Conservation (phyloP, 495 filamentous ascomycete genomes). For the Rhizodiscina lignyota region DNA sequence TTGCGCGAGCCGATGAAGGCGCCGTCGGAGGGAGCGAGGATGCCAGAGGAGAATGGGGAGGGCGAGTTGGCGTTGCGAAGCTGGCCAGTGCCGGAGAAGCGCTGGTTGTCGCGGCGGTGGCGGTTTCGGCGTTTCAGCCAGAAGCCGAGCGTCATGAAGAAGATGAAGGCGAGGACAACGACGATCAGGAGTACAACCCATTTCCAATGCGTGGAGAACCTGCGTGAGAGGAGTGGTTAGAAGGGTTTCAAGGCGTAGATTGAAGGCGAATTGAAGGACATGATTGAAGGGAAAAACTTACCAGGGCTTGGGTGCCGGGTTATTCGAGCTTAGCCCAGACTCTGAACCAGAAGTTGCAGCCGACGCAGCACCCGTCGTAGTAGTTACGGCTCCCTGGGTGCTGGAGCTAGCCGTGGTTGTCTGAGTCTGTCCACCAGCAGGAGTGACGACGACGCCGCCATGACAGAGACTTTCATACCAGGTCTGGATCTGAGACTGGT, state of each 20-base stretch:
- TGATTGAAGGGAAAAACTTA: neutral
- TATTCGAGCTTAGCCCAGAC: neutral
- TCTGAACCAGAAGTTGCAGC: neutral
- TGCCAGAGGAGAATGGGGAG: no score
- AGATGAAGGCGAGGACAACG: neutral
- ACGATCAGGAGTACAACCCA: neutral
- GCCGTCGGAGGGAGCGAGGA: no score
- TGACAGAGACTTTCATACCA: neutral
- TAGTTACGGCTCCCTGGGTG: neutral
- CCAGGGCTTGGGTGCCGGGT: neutral
- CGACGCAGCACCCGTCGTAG: neutral
- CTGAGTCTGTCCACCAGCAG: neutral
- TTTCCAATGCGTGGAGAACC: neutral
- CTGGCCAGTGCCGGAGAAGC: neutral
- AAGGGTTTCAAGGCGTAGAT: neutral
- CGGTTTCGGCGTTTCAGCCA: neutral
- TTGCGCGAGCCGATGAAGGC: no score
- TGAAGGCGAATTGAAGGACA: neutral
- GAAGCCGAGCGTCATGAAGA: neutral
- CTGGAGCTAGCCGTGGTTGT: neutral
- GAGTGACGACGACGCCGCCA: conserved; percentile 1
- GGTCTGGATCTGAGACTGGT: neutral
- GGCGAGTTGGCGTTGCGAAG: no score
- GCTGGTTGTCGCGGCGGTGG: neutral
- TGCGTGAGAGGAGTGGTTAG: neutral